phyloP scores from a whole-genome alignment of 176 grass and related monocot genomes.

The Hsuehochloa calcarea region DNA sequence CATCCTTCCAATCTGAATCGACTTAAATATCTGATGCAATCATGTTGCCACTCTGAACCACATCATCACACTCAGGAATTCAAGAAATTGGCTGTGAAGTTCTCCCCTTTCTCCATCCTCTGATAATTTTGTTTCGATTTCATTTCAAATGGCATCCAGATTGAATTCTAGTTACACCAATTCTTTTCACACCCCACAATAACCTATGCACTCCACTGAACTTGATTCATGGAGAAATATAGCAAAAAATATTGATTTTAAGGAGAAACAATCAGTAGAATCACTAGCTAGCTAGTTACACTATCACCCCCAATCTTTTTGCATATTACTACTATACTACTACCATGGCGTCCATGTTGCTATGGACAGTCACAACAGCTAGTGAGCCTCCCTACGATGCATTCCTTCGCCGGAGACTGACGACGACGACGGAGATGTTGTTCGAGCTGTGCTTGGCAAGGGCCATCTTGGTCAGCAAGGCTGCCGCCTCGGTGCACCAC shows the following conservation, averaged over 20 bases:
- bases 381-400: not conserved
- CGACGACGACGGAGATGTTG: constrained; percentile 77
- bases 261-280: not conserved
- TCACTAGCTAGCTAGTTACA: constrained; percentile 16
- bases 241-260: not conserved
- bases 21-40: too few relatives aligned
- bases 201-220: constrained; percentile 42
- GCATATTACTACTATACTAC: not conserved
- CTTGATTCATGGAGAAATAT: constrained; percentile 36
- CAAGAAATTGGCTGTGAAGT: too few relatives aligned
- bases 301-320: not conserved
- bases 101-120: too few relatives aligned
- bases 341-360: not conserved
- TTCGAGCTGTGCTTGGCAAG: constrained; percentile 66
- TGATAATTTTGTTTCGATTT: not conserved
- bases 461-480: constrained; percentile 82
- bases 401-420: constrained; percentile 49
- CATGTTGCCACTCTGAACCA: too few relatives aligned
- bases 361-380: not conserved
- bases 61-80: not conserved
- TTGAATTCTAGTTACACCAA: constrained; percentile 22
- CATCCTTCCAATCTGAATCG: not conserved
- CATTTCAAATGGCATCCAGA: constrained; percentile 19
- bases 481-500: constrained; percentile 72
- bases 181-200: not conserved